A percentile compares a stretch with the other conserved stretches of the same genome.
Conservation (phyloP, 257 asterid species). For the Ehretia macrophylla region DNA sequence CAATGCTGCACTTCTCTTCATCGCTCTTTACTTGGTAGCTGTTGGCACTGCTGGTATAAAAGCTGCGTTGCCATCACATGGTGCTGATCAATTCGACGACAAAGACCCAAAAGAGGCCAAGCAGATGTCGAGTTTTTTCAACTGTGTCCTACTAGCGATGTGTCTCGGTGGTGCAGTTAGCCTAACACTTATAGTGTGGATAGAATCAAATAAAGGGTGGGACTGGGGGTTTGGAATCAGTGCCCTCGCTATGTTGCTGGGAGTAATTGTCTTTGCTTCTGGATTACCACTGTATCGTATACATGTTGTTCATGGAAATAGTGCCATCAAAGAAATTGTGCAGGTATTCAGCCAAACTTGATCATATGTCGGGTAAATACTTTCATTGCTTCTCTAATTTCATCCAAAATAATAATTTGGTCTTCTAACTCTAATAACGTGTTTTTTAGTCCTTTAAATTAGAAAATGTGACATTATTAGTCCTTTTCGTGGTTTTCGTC, state of each 20-base stretch:
- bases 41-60: constrained; percentile 59
- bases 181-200: constrained; percentile 58
- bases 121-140: constrained; percentile 60
- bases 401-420: too few relatives aligned
- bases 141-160: constrained; percentile 48
- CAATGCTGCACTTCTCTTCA: constrained; percentile 40
- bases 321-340: constrained; percentile 49
- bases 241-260: constrained; percentile 49
- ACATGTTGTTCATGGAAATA: constrained; percentile 53
- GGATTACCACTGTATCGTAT: constrained; percentile 60
- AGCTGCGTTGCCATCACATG: constrained; percentile 71
- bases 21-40: constrained; percentile 49
- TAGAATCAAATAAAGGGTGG: constrained; percentile 76
- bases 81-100: constrained; percentile 76
- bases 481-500: too few relatives aligned
- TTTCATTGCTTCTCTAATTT: too few relatives aligned
- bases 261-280: constrained; percentile 24
- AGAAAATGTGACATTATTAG: too few relatives aligned
- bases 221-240: constrained; percentile 52
- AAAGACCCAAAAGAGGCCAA: constrained; percentile 47
- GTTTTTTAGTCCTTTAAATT: too few relatives aligned
- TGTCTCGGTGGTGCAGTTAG: constrained; percentile 62
- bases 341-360: too few relatives aligned
- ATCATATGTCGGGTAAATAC: too few relatives aligned
- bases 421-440: too few relatives aligned